Evolutionary conservation across 352 stramenopile species (phyloP).

Genomic region (Phytophthora quininea): DNA sequence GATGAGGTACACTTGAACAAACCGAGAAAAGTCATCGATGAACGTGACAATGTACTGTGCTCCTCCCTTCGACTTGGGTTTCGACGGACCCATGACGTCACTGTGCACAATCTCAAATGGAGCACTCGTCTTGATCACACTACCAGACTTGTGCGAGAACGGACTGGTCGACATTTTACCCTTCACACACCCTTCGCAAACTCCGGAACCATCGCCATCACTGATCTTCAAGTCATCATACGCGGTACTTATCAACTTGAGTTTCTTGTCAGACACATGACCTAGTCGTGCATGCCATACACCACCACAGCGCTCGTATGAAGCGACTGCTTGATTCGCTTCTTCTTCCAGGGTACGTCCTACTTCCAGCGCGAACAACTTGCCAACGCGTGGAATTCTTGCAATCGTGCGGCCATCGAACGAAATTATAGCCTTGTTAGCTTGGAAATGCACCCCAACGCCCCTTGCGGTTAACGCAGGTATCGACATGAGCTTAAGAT

Average conservation of each 20-base stretch:
- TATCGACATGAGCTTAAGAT: conserved; percentile 15
- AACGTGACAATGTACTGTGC: conserved; percentile 28
- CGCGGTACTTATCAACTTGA: background rate
- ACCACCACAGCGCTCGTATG: too few species aligned
- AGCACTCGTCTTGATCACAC: conserved; percentile 10
- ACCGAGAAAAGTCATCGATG: conserved; percentile 23
- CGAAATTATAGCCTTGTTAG: background rate
- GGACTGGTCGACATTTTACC: conserved; percentile 16
- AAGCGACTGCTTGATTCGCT: too few species aligned
- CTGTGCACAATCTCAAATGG: conserved; percentile 20
- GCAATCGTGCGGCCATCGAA: background rate
- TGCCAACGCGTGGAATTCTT: conserved; percentile 6
- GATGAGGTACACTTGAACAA: conserved; percentile 13
- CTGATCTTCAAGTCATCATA: background rate
- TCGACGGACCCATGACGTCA: conserved; percentile 25
- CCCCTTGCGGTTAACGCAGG: conserved; percentile 8
- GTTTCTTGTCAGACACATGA: conserved; percentile 1
- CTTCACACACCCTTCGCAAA: conserved; percentile 7
- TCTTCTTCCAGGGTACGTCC: too few species aligned
- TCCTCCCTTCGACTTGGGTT: conserved; percentile 18
- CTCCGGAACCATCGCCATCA: background rate
- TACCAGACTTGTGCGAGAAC: conserved; percentile 15
- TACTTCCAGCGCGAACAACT: background rate
- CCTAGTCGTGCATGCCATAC: conserved; percentile 4
- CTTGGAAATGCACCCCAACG: conserved; percentile 4